phyloP scores from a whole-genome alignment of 148 eudicot species.

The Chenopodium berlandieri region DNA sequence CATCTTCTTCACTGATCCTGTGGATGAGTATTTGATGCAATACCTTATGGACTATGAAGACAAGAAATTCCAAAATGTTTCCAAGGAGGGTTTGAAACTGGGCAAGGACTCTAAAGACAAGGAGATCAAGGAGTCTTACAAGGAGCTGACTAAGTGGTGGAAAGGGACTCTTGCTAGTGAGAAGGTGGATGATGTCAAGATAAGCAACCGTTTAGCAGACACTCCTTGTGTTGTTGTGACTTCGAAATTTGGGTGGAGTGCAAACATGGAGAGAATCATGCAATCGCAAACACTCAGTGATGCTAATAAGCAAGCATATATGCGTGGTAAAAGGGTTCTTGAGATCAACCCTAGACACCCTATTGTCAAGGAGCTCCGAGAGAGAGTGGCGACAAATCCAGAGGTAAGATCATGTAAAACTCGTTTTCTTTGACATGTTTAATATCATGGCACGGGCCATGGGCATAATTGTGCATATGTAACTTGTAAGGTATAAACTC shows the following conservation, averaged over 20 bases:
- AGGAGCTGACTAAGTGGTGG: slow-evolving; percentile 99
- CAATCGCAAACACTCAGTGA: slow-evolving; percentile 89
- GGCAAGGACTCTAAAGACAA: slow-evolving; percentile 85
- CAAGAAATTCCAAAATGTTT: slow-evolving; percentile 95
- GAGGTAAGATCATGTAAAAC: slow-evolving; percentile 48
- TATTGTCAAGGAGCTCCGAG: slow-evolving; percentile 91
- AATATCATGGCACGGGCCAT: background rate
- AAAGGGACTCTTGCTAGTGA: slow-evolving; percentile 73
- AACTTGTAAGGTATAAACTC: background rate
- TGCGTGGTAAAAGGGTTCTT: slow-evolving; percentile 96
- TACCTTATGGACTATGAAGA: slow-evolving; percentile 98
- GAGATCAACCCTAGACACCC: slow-evolving; percentile 98
- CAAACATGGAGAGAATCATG: slow-evolving; percentile 98
- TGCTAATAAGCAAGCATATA: slow-evolving; percentile 88
- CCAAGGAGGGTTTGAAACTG: slow-evolving; percentile 89
- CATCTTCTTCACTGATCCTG: slow-evolving; percentile 93
- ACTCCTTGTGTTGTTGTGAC: slow-evolving; percentile 98
- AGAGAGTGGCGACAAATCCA: slow-evolving; percentile 68
- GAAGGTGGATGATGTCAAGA: slow-evolving; percentile 90
- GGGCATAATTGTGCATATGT: background rate
- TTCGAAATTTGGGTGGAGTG: slow-evolving; percentile 96
- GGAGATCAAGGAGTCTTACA: slow-evolving; percentile 87
- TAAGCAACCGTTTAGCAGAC: slow-evolving; percentile 95
- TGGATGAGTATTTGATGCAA: slow-evolving; percentile 98
- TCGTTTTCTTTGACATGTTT: background rate